phyloP scores from a whole-genome alignment of 441 rosid species.

The Syzygium syzygioides region DNA sequence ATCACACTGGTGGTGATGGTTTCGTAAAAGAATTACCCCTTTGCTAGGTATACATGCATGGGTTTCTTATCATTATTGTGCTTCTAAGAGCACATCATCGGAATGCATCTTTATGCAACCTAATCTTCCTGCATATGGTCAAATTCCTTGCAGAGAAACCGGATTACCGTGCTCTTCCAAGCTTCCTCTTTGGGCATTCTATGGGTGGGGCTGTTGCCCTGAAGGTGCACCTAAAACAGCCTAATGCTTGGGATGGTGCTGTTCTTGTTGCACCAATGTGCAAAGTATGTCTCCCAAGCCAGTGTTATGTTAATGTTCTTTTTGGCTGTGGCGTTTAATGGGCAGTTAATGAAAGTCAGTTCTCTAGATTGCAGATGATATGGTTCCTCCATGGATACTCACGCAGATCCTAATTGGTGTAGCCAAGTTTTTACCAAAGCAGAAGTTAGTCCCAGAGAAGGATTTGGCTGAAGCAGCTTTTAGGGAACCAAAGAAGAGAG shows the following conservation, averaged over 20 bases:
- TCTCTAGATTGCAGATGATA: slow-evolving; percentile 77
- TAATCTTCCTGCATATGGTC: neutral
- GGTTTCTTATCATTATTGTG: neutral
- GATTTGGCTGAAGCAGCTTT: slow-evolving; percentile 85
- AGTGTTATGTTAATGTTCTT: neutral
- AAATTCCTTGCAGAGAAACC: slow-evolving; percentile 43
- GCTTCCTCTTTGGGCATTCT: slow-evolving; percentile 84
- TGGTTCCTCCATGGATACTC: slow-evolving; percentile 61
- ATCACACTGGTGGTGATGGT: neutral
- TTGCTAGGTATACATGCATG: neutral
- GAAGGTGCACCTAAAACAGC: slow-evolving; percentile 82
- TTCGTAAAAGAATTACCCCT: neutral
- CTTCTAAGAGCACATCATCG: neutral
- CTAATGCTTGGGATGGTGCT: slow-evolving; percentile 80
- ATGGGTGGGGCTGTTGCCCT: slow-evolving; percentile 92
- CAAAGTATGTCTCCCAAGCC: slow-evolving; percentile 52
- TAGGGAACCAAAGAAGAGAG: slow-evolving; percentile 53
- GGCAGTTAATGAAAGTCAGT: neutral
- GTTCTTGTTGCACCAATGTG: slow-evolving; percentile 93
- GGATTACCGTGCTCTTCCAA: slow-evolving; percentile 35
- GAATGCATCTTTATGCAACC: neutral
- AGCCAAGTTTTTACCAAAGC: slow-evolving; percentile 65
- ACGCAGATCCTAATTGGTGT: slow-evolving; percentile 59
- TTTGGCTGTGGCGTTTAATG: neutral
- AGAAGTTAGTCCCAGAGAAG: slow-evolving; percentile 80